Evolutionary conservation across 2,329 filamentous ascomycete species (phyloP).

Genomic region (Chrysoporthe deuterocubensis): DNA sequence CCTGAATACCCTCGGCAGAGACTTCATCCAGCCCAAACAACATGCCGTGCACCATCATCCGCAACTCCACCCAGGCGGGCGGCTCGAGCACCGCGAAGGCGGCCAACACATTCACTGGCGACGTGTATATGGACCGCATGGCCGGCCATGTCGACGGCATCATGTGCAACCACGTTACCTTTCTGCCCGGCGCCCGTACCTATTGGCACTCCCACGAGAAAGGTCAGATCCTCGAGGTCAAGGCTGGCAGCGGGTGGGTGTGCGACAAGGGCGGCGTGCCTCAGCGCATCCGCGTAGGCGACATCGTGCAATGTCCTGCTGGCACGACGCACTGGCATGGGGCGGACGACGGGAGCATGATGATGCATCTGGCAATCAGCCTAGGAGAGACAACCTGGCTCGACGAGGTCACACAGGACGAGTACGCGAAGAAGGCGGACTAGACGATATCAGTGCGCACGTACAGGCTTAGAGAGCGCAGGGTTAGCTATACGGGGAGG

Average conservation of each 20-base stretch:
- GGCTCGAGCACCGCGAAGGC: conserved; percentile 22
- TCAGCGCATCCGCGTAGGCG: conserved; percentile 42
- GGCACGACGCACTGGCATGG: conserved; percentile 51
- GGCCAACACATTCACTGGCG: conserved; percentile 23
- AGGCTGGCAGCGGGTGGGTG: conserved; percentile 45
- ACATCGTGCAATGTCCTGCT: conserved; percentile 45
- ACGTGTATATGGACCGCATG: conserved; percentile 25
- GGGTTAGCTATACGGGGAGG: too few relatives aligned
- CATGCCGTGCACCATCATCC: conserved; percentile 23
- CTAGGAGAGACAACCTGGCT: conserved; percentile 44
- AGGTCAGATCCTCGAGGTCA: conserved; percentile 47
- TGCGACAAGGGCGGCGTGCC: conserved; percentile 46
- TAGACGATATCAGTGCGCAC: neutral
- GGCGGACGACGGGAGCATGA: conserved; percentile 43
- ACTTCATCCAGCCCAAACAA: neutral
- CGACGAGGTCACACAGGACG: conserved; percentile 41
- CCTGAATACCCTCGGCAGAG: neutral
- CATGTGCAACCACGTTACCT: conserved; percentile 40
- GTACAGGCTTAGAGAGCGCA: too few relatives aligned
- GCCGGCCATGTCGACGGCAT: conserved; percentile 16
- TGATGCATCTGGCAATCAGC: conserved; percentile 45
- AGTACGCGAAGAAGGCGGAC: conserved; percentile 35
- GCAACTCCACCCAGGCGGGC: conserved; percentile 21
- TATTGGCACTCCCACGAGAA: conserved; percentile 50
- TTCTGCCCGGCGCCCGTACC: conserved; percentile 47